Evolutionary conservation across 2,329 filamentous ascomycete species (phyloP).

Genomic region (Cytospora mali): DNA sequence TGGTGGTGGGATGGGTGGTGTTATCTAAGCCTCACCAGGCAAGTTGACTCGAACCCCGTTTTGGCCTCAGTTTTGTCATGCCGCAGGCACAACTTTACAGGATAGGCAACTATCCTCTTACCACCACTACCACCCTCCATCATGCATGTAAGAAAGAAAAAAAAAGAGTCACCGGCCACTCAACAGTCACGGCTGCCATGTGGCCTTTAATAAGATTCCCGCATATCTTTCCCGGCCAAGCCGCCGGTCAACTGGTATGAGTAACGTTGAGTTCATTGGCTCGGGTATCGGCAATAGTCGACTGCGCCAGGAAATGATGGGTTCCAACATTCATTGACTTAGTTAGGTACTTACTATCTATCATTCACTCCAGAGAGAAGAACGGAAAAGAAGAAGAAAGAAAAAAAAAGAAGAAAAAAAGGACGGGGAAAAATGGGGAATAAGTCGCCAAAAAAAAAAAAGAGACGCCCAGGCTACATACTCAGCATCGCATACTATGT

Average conservation of each 20-base stretch:
- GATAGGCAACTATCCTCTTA: constrained; percentile 18
- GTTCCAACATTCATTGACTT: not conserved
- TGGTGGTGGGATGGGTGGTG: not conserved
- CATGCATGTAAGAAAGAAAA: constrained; percentile 15
- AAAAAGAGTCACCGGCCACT: constrained; percentile 13
- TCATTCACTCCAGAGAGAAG: too few relatives aligned
- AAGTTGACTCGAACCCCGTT: constrained; percentile 7
- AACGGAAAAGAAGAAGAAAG: too few relatives aligned
- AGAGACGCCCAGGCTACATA: not conserved
- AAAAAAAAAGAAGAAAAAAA: too few relatives aligned
- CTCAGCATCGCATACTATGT: too few relatives aligned
- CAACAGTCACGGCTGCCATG: constrained; percentile 14
- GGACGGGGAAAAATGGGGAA: too few relatives aligned
- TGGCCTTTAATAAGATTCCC: not conserved
- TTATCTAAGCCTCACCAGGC: constrained; percentile 21
- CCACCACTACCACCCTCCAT: not conserved
- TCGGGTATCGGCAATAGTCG: not conserved
- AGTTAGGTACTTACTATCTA: too few relatives aligned
- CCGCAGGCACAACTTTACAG: constrained; percentile 3
- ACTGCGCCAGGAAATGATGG: not conserved
- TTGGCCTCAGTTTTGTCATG: constrained; percentile 16
- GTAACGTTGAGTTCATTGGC: too few relatives aligned
- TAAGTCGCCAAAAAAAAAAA: too few relatives aligned
- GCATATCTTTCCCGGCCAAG: constrained; percentile 7
- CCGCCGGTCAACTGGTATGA: constrained; percentile 16